Percentiles rank a stretch among this genome's conserved stretches.
phyloP scores from a whole-genome alignment of 305 asterid species.

The Fraxinus baroniana region DNA sequence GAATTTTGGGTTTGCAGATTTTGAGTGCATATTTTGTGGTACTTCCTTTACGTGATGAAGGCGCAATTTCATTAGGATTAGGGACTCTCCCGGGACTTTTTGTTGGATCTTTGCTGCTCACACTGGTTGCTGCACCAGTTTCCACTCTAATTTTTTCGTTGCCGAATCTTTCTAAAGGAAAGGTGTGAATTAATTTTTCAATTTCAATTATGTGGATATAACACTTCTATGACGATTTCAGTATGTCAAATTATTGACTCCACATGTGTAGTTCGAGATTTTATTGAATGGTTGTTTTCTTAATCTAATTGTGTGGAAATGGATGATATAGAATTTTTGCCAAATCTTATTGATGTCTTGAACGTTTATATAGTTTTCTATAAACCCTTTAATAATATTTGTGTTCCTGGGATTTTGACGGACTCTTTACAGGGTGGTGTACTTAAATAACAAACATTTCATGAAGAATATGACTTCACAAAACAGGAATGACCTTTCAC shows the following conservation, averaged over 20 bases:
- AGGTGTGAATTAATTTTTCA: conserved; percentile 39
- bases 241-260: neutral
- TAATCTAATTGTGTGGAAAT: neutral
- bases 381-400: neutral
- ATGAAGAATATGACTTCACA: neutral
- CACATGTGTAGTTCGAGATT: neutral
- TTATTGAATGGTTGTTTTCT: neutral
- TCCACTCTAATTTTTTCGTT: conserved; percentile 80
- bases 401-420: neutral
- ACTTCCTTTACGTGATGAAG: conserved; percentile 96
- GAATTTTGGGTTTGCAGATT: conserved; percentile 49
- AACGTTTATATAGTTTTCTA: neutral
- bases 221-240: neutral
- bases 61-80: conserved; percentile 92
- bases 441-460: neutral
- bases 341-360: neutral
- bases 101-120: conserved; percentile 79
- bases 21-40: conserved; percentile 96
- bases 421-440: neutral
- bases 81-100: conserved; percentile 78
- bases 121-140: conserved; percentile 88
- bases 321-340: neutral
- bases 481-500: neutral
- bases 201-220: neutral
- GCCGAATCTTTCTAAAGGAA: conserved; percentile 89